Conservation (phyloP, 2,329 filamentous ascomycete species). For the Colletotrichum navitas region DNA sequence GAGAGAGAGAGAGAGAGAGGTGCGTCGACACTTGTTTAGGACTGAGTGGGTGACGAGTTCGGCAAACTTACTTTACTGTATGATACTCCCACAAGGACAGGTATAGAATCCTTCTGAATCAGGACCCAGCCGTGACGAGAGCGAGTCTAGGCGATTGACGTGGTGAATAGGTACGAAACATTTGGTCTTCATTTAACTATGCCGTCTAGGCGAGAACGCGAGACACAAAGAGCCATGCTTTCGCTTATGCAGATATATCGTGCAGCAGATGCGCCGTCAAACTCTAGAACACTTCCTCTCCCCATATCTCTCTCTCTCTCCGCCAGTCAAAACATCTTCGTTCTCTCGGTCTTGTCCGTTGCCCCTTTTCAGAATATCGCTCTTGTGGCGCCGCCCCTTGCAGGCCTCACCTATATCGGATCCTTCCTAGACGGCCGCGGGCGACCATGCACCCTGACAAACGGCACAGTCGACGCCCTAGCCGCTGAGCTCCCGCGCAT, state of each 20-base stretch:
- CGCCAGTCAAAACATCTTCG: not conserved
- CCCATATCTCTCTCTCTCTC: not conserved
- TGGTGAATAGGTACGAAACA: not conserved
- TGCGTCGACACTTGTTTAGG: not conserved
- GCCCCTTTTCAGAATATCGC: not conserved
- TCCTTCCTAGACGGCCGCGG: not conserved
- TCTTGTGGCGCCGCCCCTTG: not conserved
- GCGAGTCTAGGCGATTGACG: no score
- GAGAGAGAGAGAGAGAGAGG: not conserved
- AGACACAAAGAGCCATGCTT: not conserved
- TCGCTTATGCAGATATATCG: not conserved
- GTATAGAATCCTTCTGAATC: conserved; percentile 31
- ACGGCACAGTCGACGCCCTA: conserved; percentile 28
- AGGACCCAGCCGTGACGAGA: not conserved
- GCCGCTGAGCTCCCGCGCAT: not conserved
- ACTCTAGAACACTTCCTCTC: not conserved
- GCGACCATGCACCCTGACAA: conserved; percentile 25
- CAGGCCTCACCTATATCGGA: not conserved
- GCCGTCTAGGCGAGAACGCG: not conserved
- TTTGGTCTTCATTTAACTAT: not conserved
- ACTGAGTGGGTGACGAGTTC: conserved; percentile 1
- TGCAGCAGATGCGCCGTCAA: not conserved
- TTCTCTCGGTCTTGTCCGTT: not conserved
- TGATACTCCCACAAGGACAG: conserved; percentile 28
- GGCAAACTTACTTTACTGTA: conserved; percentile 13